Evolutionary conservation across 2,329 filamentous ascomycete species (phyloP).

Genomic region (Curvularia lunata): DNA sequence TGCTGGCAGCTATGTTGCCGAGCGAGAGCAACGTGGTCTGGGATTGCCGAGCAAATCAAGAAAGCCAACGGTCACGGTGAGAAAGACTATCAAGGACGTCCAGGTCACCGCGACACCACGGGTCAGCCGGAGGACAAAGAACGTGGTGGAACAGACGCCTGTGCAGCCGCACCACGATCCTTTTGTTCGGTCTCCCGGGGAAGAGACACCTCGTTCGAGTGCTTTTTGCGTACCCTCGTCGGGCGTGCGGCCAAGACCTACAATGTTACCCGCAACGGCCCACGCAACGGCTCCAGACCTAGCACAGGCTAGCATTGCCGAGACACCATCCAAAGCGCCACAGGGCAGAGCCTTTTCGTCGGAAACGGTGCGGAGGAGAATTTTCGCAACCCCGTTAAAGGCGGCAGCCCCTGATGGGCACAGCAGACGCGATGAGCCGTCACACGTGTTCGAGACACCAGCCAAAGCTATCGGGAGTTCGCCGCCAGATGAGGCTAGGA

Average conservation of each 20-base stretch:
- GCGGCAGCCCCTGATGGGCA: constrained; percentile 10
- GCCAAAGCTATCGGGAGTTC: constrained; percentile 27
- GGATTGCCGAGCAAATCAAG: constrained; percentile 33
- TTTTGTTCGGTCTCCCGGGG: constrained; percentile 25
- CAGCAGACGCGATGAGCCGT: constrained; percentile 4
- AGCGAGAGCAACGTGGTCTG: constrained; percentile 64
- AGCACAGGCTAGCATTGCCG: constrained; percentile 44
- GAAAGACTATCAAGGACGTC: constrained; percentile 43
- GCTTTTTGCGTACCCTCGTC: constrained; percentile 52
- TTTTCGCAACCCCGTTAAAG: constrained; percentile 46
- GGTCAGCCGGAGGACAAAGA: constrained; percentile 41
- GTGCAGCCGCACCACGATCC: constrained; percentile 34
- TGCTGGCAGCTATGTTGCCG: constrained; percentile 70
- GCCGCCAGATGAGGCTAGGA: constrained; percentile 11
- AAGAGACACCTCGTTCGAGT: constrained; percentile 32
- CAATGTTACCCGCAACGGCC: constrained; percentile 32
- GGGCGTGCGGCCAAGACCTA: constrained; percentile 39
- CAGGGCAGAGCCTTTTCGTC: constrained; percentile 38
- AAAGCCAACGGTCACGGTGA: constrained; percentile 37
- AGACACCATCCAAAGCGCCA: constrained; percentile 53
- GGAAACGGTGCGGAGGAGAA: constrained; percentile 32
- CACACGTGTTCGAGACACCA: constrained; percentile 34
- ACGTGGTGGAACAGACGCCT: constrained; percentile 42
- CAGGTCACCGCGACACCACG: constrained; percentile 55
- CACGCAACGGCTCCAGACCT: constrained; percentile 39